These are phyloP conservation scores for Funneliformis caledonium DNA, from an alignment of 371 early-diverging fungal species.

Conservation along the genomic window DNA sequence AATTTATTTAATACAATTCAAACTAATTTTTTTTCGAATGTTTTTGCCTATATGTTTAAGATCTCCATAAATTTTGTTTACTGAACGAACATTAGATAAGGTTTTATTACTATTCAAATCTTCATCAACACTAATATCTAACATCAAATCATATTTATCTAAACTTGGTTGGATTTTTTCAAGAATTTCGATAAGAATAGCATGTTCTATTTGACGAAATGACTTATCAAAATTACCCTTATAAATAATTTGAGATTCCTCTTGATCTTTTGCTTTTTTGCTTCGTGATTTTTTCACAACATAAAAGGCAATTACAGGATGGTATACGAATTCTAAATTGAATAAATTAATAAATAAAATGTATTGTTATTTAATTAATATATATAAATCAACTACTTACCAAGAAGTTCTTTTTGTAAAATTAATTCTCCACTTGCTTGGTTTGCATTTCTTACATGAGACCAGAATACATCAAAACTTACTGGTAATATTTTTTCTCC, in stretches of 20 bases:
- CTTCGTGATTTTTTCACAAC: background rate
- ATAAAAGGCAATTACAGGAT: conserved; percentile 4
- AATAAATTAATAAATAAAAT: conserved; percentile 3
- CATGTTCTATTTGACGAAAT: conserved; percentile 4
- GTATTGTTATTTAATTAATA: background rate
- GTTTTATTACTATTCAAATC: conserved; percentile 22
- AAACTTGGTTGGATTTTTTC: conserved; percentile 6
- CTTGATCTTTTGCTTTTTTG: background rate
- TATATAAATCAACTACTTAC: background rate
- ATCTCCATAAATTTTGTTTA: conserved; percentile 15
- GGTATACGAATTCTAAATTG: background rate
- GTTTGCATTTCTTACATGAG: conserved; percentile 19
- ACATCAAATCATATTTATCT: background rate
- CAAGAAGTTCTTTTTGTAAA: background rate
- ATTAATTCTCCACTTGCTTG: conserved; percentile 22
- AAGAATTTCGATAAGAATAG: conserved; percentile 6
- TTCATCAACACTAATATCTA: conserved; percentile 18
- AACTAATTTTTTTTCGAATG: conserved; percentile 5
- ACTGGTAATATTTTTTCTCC: conserved; percentile 3
- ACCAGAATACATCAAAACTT: conserved; percentile 7
- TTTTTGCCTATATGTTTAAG: conserved; percentile 6
- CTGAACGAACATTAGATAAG: background rate
- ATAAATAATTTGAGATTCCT: background rate
- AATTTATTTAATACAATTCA: background rate
- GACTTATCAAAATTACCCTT: conserved; percentile 24